Evolutionary conservation across 2,329 filamentous ascomycete species (phyloP).

Genomic region (Acarospora socialis): DNA sequence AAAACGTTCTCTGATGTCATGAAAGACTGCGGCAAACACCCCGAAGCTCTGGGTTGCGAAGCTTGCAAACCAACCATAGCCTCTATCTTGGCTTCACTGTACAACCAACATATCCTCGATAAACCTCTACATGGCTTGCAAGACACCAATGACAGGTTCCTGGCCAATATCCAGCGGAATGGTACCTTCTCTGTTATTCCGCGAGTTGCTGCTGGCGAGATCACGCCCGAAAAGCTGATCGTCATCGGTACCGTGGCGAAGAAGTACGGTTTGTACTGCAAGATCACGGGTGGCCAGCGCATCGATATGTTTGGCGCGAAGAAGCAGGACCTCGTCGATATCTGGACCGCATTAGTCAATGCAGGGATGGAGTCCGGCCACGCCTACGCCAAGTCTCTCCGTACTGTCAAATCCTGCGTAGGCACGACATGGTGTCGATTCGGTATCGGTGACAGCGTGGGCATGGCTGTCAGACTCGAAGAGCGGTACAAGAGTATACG

Average conservation of each 20-base stretch:
- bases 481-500: constrained; percentile 86
- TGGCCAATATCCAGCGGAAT: constrained; percentile 83
- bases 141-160: constrained; percentile 78
- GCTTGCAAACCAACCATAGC: constrained; percentile 71
- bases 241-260: constrained; percentile 72
- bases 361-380: constrained; percentile 85
- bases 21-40: constrained; percentile 58
- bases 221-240: constrained; percentile 73
- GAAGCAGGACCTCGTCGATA: constrained; percentile 70
- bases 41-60: constrained; percentile 66
- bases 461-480: constrained; percentile 75
- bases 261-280: constrained; percentile 73
- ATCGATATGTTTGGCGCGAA: constrained; percentile 88
- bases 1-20: constrained; percentile 62
- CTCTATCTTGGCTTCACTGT: constrained; percentile 67
- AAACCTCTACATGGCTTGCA: constrained; percentile 58
- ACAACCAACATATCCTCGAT: constrained; percentile 72
- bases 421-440: constrained; percentile 85
- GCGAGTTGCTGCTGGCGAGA: constrained; percentile 69
- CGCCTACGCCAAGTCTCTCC: constrained; percentile 75
- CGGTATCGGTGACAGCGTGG: constrained; percentile 78
- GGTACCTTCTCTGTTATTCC: constrained; percentile 84
- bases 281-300: constrained; percentile 82
- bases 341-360: constrained; percentile 68
- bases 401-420: constrained; percentile 79